A percentile compares a stretch with the other conserved stretches of the same genome.
These are phyloP conservation scores for Suillus spraguei DNA, from an alignment of 768 basidiomycete genomes.

Conservation along the genomic window DNA sequence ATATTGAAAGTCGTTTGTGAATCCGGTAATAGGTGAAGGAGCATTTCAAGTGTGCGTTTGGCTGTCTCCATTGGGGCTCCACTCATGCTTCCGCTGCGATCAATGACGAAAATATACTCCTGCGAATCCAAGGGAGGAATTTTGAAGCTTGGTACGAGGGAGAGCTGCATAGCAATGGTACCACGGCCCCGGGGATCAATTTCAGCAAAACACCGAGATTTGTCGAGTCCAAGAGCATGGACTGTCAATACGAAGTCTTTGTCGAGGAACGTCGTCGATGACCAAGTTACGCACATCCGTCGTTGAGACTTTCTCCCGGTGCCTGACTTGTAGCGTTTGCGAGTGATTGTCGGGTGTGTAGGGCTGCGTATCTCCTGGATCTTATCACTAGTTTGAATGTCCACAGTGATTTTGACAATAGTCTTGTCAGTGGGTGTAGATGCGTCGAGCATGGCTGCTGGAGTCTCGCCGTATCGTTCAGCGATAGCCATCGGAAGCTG, in stretches of 20 bases:
- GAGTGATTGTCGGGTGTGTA: constrained; percentile 40
- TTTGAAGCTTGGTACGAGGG: constrained; percentile 54
- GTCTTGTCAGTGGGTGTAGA: constrained; percentile 33
- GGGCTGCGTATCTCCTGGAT: constrained; percentile 46
- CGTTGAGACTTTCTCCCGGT: constrained; percentile 39
- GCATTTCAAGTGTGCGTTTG: constrained; percentile 45
- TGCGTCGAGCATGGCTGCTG: constrained; percentile 38
- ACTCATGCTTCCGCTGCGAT: constrained; percentile 59
- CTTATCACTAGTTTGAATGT: constrained; percentile 51
- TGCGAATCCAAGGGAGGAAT: constrained; percentile 45
- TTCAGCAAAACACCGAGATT: constrained; percentile 60
- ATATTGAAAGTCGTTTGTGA: constrained; percentile 54
- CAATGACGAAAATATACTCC: constrained; percentile 64
- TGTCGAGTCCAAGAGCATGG: constrained; percentile 49
- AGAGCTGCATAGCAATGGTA: constrained; percentile 54
- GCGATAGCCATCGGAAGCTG: constrained; percentile 54
- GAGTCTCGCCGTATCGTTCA: constrained; percentile 51
- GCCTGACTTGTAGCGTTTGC: constrained; percentile 38
- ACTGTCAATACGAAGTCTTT: constrained; percentile 56
- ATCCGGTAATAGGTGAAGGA: constrained; percentile 52
- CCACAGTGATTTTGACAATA: constrained; percentile 41
- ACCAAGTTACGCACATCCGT: constrained; percentile 41
- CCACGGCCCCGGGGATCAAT: constrained; percentile 25
- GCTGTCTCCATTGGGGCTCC: constrained; percentile 46
- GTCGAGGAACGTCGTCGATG: constrained; percentile 44